Base-by-base conservation (phyloP, 305 asterid species). In the Lippia alba region DNA sequence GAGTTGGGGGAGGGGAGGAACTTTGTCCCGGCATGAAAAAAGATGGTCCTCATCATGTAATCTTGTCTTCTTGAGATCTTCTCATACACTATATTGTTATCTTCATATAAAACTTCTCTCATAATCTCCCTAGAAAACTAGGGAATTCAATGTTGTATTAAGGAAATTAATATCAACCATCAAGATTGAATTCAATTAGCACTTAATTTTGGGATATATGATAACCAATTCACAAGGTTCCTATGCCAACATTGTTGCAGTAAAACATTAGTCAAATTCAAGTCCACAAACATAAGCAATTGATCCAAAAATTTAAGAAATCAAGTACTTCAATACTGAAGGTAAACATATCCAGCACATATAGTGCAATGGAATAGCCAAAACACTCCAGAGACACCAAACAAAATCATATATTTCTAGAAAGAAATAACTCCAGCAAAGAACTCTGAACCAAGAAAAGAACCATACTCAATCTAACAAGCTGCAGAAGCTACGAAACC, bases 401-500 rank as follows among this genome's bases (percentile, higher is more conserved):
- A 64, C 68, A 3, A 63, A 7, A 33, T 8, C 64, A 53, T 16
- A 24, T 41, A 40, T 17, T 32, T 6, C 36, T 71, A 7, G 1
- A 62, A 62, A 39, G 36, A 61, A 49, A 67, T 46, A 64, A 45
- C 2, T 53, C 55, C 66, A 59, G 44, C 32, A 65, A n/a, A 15
- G 33, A 56, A 24, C 24, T 64, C 66, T 57, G 34, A 18, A 56
- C 57, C 70, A 57, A 17, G 3, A 58, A 20, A 36, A 33, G 18
- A 61, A 12, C 39, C 11, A 11, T 32, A 18, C 58, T 12, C 12
- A 8, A 5, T 14, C 59, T 66, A 45, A 12, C 59, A 7, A 44
- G 64, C 49, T 51, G 57, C 45, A 24, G 59, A 16, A 67, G 55
- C 69, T 68, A 20, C 17, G 54, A 61, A 6, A 12, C 68, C 71